These are phyloP conservation scores for Phanerochaete sordida DNA, from an alignment of 768 basidiomycete genomes.

Conservation along the genomic window DNA sequence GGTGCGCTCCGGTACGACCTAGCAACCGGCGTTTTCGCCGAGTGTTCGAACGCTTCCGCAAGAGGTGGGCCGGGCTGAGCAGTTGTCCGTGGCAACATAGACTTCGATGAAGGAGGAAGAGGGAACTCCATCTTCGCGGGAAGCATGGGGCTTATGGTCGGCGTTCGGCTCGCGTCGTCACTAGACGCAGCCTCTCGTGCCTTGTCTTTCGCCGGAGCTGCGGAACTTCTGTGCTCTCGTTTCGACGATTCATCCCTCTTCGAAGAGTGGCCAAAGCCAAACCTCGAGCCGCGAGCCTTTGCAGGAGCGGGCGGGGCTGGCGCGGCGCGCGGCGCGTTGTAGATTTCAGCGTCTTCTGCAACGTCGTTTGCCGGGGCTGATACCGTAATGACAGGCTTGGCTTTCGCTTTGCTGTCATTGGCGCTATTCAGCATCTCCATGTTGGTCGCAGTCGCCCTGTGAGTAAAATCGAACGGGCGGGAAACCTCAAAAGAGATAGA, in stretches of 20 bases:
- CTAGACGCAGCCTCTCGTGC: not conserved
- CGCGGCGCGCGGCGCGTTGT: conserved; percentile 3
- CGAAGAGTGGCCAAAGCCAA: conserved; percentile 3
- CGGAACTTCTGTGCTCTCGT: not conserved
- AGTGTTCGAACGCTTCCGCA: not conserved
- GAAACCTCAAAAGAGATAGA: conserved; percentile 23
- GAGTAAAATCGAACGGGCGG: conserved; percentile 14
- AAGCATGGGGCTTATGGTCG: conserved; percentile 10
- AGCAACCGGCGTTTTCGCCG: not conserved
- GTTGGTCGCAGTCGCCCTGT: conserved; percentile 9
- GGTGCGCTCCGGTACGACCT: conserved; percentile 3
- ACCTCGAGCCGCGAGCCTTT: not conserved
- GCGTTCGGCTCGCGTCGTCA: conserved; percentile 9
- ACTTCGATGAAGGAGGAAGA: conserved; percentile 12
- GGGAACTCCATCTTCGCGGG: conserved; percentile 17
- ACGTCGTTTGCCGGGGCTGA: conserved; percentile 20
- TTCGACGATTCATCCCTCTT: conserved; percentile 2
- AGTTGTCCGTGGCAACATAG: not conserved
- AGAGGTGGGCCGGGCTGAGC: not conserved
- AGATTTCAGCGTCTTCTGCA: conserved; percentile 1
- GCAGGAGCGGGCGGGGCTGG: conserved; percentile 6
- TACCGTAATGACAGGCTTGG: conserved; percentile 24
- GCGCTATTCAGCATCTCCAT: conserved; percentile 12
- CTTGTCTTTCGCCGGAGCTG: not conserved
- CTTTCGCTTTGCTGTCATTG: conserved; percentile 3